Evolutionary conservation across 768 basidiomycete species (phyloP), one percentile per base, ranked within the genome.

Genomic region (Leccinum pellstonianum): DNA sequence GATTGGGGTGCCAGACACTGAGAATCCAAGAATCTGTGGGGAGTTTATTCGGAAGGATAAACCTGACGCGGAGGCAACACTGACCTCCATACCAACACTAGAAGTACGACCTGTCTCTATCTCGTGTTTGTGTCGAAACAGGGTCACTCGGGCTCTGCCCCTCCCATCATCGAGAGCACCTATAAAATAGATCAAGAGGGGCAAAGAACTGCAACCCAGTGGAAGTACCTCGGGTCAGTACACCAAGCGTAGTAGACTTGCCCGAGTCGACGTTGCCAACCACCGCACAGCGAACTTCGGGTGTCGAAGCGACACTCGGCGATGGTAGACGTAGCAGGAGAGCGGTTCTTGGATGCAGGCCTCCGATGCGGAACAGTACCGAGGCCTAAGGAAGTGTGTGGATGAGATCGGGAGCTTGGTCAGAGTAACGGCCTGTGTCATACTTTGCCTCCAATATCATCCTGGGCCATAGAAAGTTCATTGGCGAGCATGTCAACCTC

Each of bases 61-160:
- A 27, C 31, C n/a, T n/a, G 38, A 46, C 48, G n/a, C 21, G 3
- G n/a, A 27, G 33, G 6, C 12, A 23, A 56, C n/a, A 60, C 80
- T 59, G 62, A 94, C 93, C 82, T 99, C 97, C 88, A 97, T 95
- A 21, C 97, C 97, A 47, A 98, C 93, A 61, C 91, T 93, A 23
- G 91, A 94, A 0, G 97, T 99, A 54, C 97, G 79, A 6, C 96
- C 96, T 19, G 90, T 94, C 77, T 98, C 97, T 55, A 98, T 80
- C 75, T 99, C 97, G 69, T 99, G 97, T 72, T 98, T 97, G 72
- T 99, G 97, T 56, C 96, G 81, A 75, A 98, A 98, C 8, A 99
- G 77, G 4, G 88, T 86, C 5, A 98, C 90, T 55, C 96, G 90
- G 1, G 90, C 90, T 53, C 84, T 83, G 1, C 89, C 90, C 72